Evolutionary conservation across 2,329 filamentous ascomycete species (phyloP).

Genomic region (Aspergillus neotritici): DNA sequence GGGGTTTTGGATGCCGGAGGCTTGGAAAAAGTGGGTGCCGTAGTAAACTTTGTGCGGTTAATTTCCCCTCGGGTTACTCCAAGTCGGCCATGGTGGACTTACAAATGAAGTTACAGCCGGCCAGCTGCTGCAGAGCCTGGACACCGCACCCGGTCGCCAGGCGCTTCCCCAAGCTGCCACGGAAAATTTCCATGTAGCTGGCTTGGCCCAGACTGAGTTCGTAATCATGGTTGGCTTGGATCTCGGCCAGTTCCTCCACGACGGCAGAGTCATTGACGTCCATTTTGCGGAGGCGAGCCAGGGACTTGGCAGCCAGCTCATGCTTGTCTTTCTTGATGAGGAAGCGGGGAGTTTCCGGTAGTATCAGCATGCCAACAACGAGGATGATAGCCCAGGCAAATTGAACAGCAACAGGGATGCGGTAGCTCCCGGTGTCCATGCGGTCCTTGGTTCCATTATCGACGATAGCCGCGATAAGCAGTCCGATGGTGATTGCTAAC

Average conservation of each 20-base stretch:
- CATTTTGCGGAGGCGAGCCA: slow-evolving; percentile 63
- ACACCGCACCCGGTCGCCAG: slow-evolving; percentile 36
- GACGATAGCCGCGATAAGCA: slow-evolving; percentile 67
- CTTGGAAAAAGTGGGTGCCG: slow-evolving; percentile 37
- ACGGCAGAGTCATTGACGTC: slow-evolving; percentile 63
- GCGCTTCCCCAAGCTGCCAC: slow-evolving; percentile 32
- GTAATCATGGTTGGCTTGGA: slow-evolving; percentile 81
- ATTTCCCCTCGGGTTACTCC: background rate
- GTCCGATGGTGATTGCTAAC: slow-evolving; percentile 72
- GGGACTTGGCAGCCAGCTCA: slow-evolving; percentile 55
- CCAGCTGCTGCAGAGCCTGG: slow-evolving; percentile 38
- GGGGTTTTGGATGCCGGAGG: slow-evolving; percentile 37
- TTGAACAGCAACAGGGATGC: slow-evolving; percentile 73
- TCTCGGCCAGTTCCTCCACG: slow-evolving; percentile 73
- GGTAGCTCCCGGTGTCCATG: slow-evolving; percentile 61
- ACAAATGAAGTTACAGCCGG: slow-evolving; percentile 42
- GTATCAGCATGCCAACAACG: slow-evolving; percentile 61
- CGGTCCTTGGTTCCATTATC: slow-evolving; percentile 63
- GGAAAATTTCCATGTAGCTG: slow-evolving; percentile 34
- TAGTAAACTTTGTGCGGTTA: slow-evolving; percentile 30
- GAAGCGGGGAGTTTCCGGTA: slow-evolving; percentile 79
- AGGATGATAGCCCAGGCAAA: slow-evolving; percentile 75
- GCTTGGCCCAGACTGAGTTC: slow-evolving; percentile 52
- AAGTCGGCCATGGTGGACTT: slow-evolving; percentile 9
- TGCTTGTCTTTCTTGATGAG: slow-evolving; percentile 71